A percentile compares a stretch with the other conserved stretches of the same genome.
Evolutionary conservation across 805 yeast species (phyloP).

Genomic region (Candida gorgasii): DNA sequence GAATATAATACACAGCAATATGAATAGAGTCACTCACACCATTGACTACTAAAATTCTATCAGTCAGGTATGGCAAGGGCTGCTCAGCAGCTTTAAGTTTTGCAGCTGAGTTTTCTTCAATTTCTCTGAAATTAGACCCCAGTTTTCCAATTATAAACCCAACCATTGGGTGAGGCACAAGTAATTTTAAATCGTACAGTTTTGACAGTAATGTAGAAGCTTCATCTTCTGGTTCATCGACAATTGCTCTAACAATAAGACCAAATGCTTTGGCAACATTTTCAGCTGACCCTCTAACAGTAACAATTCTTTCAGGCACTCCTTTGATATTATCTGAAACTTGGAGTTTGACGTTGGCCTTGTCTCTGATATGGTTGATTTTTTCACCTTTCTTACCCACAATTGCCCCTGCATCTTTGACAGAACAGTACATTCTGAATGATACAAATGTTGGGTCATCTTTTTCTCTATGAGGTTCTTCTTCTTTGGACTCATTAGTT

Average conservation of each 20-base stretch:
- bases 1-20: conserved; percentile 74
- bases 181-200: conserved; percentile 56
- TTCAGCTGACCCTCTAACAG: conserved; percentile 73
- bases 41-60: conserved; percentile 63
- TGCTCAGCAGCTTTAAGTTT: conserved; percentile 71
- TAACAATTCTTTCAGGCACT: conserved; percentile 71
- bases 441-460: conserved; percentile 64
- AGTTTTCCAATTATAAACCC: conserved; percentile 80
- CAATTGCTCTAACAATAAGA: conserved; percentile 62
- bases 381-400: conserved; percentile 84
- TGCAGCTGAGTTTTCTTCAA: conserved; percentile 81
- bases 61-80: conserved; percentile 73
- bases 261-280: conserved; percentile 83
- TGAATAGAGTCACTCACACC: conserved; percentile 90
- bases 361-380: conserved; percentile 62
- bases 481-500: background rate
- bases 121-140: conserved; percentile 73
- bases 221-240: conserved; percentile 64
- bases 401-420: conserved; percentile 70
- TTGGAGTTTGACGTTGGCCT: conserved; percentile 63
- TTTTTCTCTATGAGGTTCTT: conserved; percentile 24
- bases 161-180: conserved; percentile 77
- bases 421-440: conserved; percentile 72
- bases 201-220: conserved; percentile 58
- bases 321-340: conserved; percentile 73